Evolutionary conservation across 2,329 filamentous ascomycete species (phyloP), one percentile per base, ranked within the genome.

Genomic region (Plectosphaerella plurivora): DNA sequence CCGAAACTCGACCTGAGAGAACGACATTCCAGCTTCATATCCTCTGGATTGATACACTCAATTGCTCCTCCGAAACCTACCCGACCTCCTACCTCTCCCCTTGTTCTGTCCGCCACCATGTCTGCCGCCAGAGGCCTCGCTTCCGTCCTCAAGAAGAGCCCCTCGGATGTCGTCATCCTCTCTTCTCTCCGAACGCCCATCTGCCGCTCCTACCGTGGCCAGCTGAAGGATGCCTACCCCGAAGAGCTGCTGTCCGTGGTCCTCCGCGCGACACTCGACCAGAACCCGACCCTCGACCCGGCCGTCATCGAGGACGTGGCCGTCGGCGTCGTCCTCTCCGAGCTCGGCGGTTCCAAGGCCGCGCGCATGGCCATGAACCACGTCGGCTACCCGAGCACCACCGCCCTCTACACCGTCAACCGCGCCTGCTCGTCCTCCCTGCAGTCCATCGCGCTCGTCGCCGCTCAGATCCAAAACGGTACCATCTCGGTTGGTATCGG

Each of bases 301-400:
- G 71, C 80, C 3, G 72, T 79, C 46, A 84, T 93, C 58, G 78
- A 95, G 61, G 93, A 97, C 22, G 83, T 97, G 4, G 87, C 86
- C 57, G 86, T 97, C 52, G 93, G 92, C 59, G 91, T 91, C 35
- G 92, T 97, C 5, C 84, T 97, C 51, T 91, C 90, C 25, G 91
- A 96, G 69, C 87, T 97, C 14, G 92, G 92, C 59, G 92, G 92
- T 53, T 86, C 83, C 60, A 97, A 97, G 76, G 91, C 91, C 0
- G 91, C 88, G 1, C 88, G 92, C 58, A 96, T 95, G 89, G 91
- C 91, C 45, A 82, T 93, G 61, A 88, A 91, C 71, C 89, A 96
- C 72, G 86, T 87, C 53, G 91, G 91, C 35, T 89, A 86, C 65
- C 81, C 88, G 15, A 80, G 81, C 59, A 79, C 79, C 1, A 91